Conservation (phyloP, 495 filamentous ascomycete species). For the Aspergillus coremiiformis region DNA sequence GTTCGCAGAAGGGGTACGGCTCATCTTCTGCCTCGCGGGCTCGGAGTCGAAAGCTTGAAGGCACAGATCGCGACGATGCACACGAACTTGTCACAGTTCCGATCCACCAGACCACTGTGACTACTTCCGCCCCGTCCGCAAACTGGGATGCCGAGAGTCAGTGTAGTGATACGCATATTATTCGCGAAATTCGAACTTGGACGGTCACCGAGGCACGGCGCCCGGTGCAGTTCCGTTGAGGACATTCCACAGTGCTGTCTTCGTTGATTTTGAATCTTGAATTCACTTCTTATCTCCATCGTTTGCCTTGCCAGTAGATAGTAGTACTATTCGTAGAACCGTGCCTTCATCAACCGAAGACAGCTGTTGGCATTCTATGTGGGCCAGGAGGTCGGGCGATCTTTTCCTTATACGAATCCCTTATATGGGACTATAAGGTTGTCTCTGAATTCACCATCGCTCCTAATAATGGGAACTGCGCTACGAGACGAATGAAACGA, state of each 20-base stretch:
- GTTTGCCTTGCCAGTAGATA: too few relatives aligned
- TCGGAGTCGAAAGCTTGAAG: neutral
- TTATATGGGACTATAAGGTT: too few relatives aligned
- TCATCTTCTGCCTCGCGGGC: constrained; percentile 1
- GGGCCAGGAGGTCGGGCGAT: too few relatives aligned
- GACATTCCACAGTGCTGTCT: too few relatives aligned
- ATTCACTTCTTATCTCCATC: neutral
- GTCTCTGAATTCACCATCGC: too few relatives aligned
- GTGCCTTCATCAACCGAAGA: too few relatives aligned
- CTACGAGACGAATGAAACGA: too few relatives aligned
- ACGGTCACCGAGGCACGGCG: constrained; percentile 11
- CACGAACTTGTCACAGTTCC: constrained; percentile 16
- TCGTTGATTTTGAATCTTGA: neutral
- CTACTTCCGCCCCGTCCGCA: neutral
- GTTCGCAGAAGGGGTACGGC: constrained; percentile 15
- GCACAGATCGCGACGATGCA: constrained; percentile 3
- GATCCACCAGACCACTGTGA: constrained; percentile 9
- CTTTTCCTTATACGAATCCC: too few relatives aligned
- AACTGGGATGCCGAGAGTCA: constrained; percentile 26
- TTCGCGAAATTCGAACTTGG: constrained; percentile 22
- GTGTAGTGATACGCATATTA: constrained; percentile 26
- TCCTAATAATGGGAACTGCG: too few relatives aligned
- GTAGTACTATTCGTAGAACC: too few relatives aligned
- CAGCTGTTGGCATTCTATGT: too few relatives aligned
- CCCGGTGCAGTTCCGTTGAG: neutral